Evolutionary conservation across 2,329 filamentous ascomycete genomes (phyloP).

Genomic region (Fusarium setosum): DNA sequence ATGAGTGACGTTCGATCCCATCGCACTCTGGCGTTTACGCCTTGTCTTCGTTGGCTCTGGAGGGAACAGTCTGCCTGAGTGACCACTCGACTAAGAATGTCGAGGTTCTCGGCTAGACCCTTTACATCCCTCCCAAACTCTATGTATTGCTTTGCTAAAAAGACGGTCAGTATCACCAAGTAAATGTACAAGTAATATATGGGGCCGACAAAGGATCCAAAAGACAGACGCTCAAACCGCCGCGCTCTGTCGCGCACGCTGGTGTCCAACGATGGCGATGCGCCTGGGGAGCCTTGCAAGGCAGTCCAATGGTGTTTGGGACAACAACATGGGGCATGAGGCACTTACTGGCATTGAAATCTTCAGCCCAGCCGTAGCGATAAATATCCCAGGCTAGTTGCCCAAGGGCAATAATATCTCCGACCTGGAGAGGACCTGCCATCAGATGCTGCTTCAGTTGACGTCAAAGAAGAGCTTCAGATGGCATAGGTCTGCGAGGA

Average conservation of each 20-base stretch:
- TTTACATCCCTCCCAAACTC: constrained; percentile 48
- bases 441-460: constrained; percentile 26
- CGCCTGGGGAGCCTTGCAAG: constrained; percentile 29
- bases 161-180: constrained; percentile 7
- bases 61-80: constrained; percentile 43
- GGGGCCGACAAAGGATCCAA: neutral
- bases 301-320: constrained; percentile 13
- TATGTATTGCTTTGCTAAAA: constrained; percentile 45
- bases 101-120: constrained; percentile 46
- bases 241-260: neutral
- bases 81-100: constrained; percentile 46
- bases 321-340: neutral
- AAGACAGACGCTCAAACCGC: neutral
- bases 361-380: constrained; percentile 46
- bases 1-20: constrained; percentile 40
- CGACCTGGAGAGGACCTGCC: constrained; percentile 43
- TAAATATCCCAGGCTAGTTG: constrained; percentile 49
- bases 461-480: constrained; percentile 3
- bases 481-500: neutral
- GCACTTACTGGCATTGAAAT: constrained; percentile 48
- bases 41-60: constrained; percentile 36
- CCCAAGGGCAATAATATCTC: constrained; percentile 47
- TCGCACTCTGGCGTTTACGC: constrained; percentile 30
- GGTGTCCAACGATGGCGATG: neutral
- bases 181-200: neutral